Base-by-base conservation (phyloP, 176 grass and related monocot genomes). In the Pontederia paniculata region DNA sequence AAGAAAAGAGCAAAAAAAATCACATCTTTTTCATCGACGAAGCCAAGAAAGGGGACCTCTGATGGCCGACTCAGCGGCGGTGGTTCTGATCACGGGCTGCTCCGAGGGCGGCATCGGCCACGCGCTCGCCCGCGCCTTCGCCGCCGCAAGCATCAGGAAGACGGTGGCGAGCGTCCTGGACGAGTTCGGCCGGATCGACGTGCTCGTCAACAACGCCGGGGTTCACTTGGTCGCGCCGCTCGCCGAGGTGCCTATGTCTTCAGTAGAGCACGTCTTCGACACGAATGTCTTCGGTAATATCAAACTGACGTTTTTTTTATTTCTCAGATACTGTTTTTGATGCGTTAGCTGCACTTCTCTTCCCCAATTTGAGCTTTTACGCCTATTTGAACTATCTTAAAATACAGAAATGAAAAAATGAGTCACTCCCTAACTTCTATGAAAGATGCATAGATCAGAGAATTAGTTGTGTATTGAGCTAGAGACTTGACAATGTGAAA, bases 131-230 rank as follows among this genome's bases (percentile, higher is more conserved):
- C 63, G 57, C 2, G 80, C 73, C 45, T 97, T 97, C 77, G 80
- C 77, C 12, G 51, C 74, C 44, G 71, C 63, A 25, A 79, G 79
- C 74, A 56, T 58, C 15, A 52, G 64, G 58, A 53, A 58, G 55
- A 74, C 71, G 18, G 80, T 97, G 43, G 63, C 44, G 9, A 61
- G 67, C n/a, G 42, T 81, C 43, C 10, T 97, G 42, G 58, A 60
- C 45, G 60, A 78, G 62, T 72, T 72, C 17, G 86, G 83, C 3
- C 65, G 74, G 55, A 66, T 97, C 68, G 91, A 97, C 62, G 85
- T 97, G 51, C 82, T 97, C 46, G 86, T 97, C 14, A 97, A 97
- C 57, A 97, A 97, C 67, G 82, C 91, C 10, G 91, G 91, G 28
- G 52, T 97, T 54, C 91, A 97, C 71, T 69, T 90, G 54, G 91